Base-by-base conservation (phyloP, 306 rosid genomes). In the Acacia acuminata region DNA sequence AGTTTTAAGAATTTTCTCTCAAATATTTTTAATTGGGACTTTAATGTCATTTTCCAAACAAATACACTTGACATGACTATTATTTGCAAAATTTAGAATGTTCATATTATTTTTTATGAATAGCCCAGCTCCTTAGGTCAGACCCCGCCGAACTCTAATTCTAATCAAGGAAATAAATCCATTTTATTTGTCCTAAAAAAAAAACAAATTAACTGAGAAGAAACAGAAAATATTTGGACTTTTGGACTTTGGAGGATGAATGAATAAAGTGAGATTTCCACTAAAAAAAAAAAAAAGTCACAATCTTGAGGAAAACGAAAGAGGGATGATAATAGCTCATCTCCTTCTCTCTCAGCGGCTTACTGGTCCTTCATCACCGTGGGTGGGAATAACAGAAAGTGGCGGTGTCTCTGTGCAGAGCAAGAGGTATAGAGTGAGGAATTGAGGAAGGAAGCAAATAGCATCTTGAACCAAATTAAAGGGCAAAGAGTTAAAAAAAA, bases 401-500 rank as follows among this genome's bases (percentile, higher is more conserved):
- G 47, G 45, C 63, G 12, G 3, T 44, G 71, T 11, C 53, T 56
- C 69, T 38, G 69, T 24, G 40, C 76, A 5, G 42, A 51, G 77
- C 69, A 24, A 40, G n/a, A 25, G 45, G 34, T 5, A 51, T 7
- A 69, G 34, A n/a, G 12, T 38, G 10, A 32, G 56, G 17, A 32
- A 55, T n/a, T 70, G 20, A 44, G 12, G 16, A 30, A 64, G n/a
- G 40, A 3, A 75, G 25, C 63, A 70, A 56, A 43, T 7, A 30
- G 56, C 25, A 77, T 42, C 83, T 71, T 53, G 64, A 22, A 27
- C 27, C 27, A 27, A 73, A 74, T 67, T 5, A 10, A 81, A 20
- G 32, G 45, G 58, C 60, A 24, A 67, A 82, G 67, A 43, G 70
- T 17, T 82, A 82, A 61, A 42, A 68, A 17, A 86, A 80, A 25